Evolutionary conservation across 2,329 filamentous ascomycete species (phyloP), one percentile per base, ranked within the genome.

Genomic region (Pseudovirgaria hyperparasitica): DNA sequence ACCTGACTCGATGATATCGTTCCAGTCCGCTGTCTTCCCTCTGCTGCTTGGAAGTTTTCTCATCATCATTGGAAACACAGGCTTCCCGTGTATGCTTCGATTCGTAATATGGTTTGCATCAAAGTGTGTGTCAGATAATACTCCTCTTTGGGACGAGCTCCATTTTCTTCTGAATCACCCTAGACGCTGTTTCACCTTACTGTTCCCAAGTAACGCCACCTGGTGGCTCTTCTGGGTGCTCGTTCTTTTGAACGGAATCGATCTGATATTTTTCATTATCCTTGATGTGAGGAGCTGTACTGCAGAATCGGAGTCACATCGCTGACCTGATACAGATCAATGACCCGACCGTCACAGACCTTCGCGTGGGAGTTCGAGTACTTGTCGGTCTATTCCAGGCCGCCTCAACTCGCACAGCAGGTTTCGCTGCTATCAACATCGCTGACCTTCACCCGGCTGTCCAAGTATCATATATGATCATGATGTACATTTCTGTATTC

Each of bases 401-500:
- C 2, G 75, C 78, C 0, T 76, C 82, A 5, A 96, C 87, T 1
- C 67, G 90, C 47, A 96, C 90, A 1, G 87, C 90, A 4, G 87
- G 90, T 0, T 93, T 94, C 45, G 67, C 80, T 1, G 81, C 80
- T 16, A 71, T 96, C 40, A 84, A 78, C 47, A 59, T 96, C 20
- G 62, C 79, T 2, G 58, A 69, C 0, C 62, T 98, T 2, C 86
- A 96, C 39, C 86, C 90, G 1, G 90, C 81, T 3, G 82, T 94
- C 31, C 86, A 93, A 44, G 84, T 92, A 9, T 82, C 85, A 14
- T 96, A 94, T 58, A 63, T 96, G 55, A 76, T 96, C 54, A 96
- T 96, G 90, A 96, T 96, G 90, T 96, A 96, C 55, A 93, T 96
- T 35, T 93, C 86, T 31, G 82, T 94, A 33, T 92, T 93, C 42